These are phyloP conservation scores for Leccinum fibrillosum DNA, from an alignment of 768 basidiomycete genomes.

Conservation along the genomic window DNA sequence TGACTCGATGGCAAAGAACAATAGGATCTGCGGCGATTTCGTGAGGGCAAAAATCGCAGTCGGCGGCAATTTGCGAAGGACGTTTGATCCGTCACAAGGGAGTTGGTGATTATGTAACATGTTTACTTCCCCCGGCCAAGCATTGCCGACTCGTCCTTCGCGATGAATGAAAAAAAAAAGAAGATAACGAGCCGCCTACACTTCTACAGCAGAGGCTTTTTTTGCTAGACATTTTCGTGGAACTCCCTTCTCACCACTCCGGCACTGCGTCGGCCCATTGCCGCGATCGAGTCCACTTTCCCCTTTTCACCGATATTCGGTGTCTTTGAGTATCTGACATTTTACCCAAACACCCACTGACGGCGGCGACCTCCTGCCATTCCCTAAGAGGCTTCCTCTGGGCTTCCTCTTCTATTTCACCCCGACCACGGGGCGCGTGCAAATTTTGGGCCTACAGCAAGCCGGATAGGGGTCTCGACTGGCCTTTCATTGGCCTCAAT, in stretches of 20 bases:
- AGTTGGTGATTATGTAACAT: slow-evolving; percentile 14
- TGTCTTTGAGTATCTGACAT: background rate
- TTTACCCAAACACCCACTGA: background rate
- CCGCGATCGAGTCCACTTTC: background rate
- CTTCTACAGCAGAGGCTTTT: background rate
- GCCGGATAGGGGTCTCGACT: background rate
- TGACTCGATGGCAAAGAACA: background rate
- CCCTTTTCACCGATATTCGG: background rate
- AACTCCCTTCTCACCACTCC: background rate
- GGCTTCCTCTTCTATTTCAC: background rate
- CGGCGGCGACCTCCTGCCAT: background rate
- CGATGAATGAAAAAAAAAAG: background rate
- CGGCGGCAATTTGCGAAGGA: background rate
- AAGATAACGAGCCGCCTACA: no score
- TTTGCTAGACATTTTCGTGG: background rate
- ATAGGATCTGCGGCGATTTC: background rate
- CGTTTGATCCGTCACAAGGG: background rate
- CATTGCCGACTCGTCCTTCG: background rate
- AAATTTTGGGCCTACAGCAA: slow-evolving; percentile 7
- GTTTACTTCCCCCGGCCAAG: background rate
- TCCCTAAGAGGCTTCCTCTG: background rate
- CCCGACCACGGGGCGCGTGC: background rate
- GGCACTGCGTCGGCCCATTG: background rate
- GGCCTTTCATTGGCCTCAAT: background rate
- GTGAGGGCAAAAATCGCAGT: background rate